Base-by-base conservation (phyloP, 2,329 filamentous ascomycete genomes). In the Alternaria atra region DNA sequence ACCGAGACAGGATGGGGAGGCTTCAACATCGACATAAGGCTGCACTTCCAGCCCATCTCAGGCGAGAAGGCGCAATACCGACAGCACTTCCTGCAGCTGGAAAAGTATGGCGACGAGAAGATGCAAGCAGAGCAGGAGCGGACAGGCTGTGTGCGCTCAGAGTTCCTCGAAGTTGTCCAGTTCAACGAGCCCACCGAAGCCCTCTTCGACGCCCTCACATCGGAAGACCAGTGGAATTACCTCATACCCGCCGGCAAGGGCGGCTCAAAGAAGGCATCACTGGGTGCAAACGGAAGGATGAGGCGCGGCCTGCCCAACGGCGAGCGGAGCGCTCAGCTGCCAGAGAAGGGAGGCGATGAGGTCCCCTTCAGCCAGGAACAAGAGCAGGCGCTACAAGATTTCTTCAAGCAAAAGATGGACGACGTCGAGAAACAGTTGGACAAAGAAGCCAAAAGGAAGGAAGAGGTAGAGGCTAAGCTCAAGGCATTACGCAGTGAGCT, bases 161-260 rank as follows among this genome's bases (percentile, higher is more conserved):
- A 95, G 85, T 90, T 89, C 60, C 93, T 97, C 75, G 95, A 99
- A 79, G 93, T 97, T 74, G 91, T 98, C 67, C 87, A 98, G 51
- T 99, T 99, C 85, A 98, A 97, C 81, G 95, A 99, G 79, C 95
- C 95, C 0, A 95, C 93, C 71, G 92, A 97, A 79, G 88, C 91
- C 46, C 94, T 99, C 74, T 97, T 92, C 80, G 92, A 97, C 64
- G 84, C 92, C 29, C 84, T 99, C 63, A 98, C 93, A 2, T 85
- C 86, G 6, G 92, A 92, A 62, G 87, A 89, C 27, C 87, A 86
- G 63, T 84, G 80, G 72, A 79, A 81, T 53, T 82, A 84, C 64
- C 79, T 82, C 5, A 80, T 73, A 8, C 66, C 69, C 1, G 61
- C 63, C n/a, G 65, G 61, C 8, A 74, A 74, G 35, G 86, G 86